Base-by-base conservation (phyloP, 768 basidiomycete genomes). In the Tubosaeta brunneosetosa region DNA sequence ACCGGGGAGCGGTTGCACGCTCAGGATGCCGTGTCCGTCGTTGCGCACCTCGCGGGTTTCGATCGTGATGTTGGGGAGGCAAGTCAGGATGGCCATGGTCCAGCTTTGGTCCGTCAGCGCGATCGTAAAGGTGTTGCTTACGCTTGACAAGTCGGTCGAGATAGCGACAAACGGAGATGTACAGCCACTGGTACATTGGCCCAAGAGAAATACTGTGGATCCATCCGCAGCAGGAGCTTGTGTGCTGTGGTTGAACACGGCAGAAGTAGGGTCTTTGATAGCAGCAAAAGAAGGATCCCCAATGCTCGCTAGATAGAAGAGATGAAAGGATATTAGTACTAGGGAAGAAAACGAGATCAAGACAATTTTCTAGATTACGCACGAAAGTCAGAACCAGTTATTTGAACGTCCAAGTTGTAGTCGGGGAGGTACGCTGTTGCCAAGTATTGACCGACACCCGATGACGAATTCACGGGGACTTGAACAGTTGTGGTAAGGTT, bases 41-140 rank as follows among this genome's bases (percentile, higher is more conserved):
- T 49, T 65, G 13, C 62, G 49, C 14, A 67, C 58, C 42, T 66
- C 67, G 12, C 67, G 62, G 1, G 67, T 69, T 49, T 67, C 55
- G 31, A 68, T 58, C 1, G 42, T 51, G 29, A 55, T 46, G 40
- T 65, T 63, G 22, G 67, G 66, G 10, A 34, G 14, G 34, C 66
- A 67, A 0, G 44, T 44, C 43, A 67, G 32, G 37, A 65, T 34
- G 9, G 61, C 60, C 45, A 67, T 27, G 14, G 55, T 19, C 65
- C 60, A 69, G 5, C 59, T 56, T 32, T 56, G 51, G 37, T 62
- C 56, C 4, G 19, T 55, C 27, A 53, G 31, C 7, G 44, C 46
- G 34, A 67, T 3, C 6, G 52, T 51, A 19, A 62, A 58, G 0
- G 57, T 50, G 0, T 50, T 56, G 32, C 41, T 49, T 9, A 65